These are phyloP conservation scores for Morella rubra DNA, from an alignment of 306 rosid genomes.

Conservation along the genomic window DNA sequence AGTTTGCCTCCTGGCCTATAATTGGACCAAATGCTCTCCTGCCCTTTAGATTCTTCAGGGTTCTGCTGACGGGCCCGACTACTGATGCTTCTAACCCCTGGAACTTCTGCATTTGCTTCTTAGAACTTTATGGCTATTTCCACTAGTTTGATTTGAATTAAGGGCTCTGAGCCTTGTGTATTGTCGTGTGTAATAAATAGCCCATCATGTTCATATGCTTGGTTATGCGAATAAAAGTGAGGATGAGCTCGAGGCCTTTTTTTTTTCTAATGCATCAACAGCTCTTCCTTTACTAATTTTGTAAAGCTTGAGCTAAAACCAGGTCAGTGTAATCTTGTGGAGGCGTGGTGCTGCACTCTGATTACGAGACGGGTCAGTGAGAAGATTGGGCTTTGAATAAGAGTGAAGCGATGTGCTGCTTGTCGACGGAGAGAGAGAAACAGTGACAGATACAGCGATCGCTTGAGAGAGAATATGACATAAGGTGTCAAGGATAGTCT, in stretches of 20 bases:
- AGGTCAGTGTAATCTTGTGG: neutral
- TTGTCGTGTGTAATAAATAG: neutral
- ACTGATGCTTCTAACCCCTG: constrained; percentile 67
- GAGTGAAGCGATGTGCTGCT: no score
- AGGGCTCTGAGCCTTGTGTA: neutral
- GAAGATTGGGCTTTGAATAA: no score
- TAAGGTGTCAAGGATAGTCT: no score
- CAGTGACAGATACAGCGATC: no score
- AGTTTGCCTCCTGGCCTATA: constrained; percentile 91
- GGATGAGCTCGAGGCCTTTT: neutral
- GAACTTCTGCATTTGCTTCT: constrained; percentile 75
- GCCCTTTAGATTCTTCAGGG: constrained; percentile 75
- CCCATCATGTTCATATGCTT: neutral
- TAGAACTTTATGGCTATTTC: constrained; percentile 84
- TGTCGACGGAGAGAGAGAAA: no score
- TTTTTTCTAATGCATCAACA: neutral
- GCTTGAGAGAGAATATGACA: no score
- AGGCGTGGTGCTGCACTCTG: no score
- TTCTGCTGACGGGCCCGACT: constrained; percentile 62
- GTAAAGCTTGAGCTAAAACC: neutral
- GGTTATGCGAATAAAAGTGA: neutral
- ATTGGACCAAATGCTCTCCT: constrained; percentile 69
- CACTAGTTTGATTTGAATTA: constrained; percentile 32
- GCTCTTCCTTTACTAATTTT: neutral
- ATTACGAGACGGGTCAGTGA: no score